Evolutionary conservation across 2,329 filamentous ascomycete species (phyloP).

Genomic region (Tolypocladium tropicale): DNA sequence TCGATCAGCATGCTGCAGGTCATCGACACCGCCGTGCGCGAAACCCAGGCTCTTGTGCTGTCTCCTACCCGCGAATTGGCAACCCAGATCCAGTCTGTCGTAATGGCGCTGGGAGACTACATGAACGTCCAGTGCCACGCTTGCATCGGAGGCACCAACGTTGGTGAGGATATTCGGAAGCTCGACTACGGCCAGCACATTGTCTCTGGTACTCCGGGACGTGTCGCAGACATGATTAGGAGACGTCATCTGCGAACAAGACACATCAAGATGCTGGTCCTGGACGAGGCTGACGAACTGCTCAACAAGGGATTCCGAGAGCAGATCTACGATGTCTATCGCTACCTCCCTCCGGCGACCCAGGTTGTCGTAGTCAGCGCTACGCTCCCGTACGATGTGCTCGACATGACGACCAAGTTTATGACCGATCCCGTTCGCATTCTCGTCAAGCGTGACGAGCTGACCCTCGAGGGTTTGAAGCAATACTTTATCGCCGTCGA

Average conservation of each 20-base stretch:
- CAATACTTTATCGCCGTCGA: slow-evolving; percentile 99
- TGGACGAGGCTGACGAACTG: slow-evolving; percentile 52
- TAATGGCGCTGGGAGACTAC: slow-evolving; percentile 99
- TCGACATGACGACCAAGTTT: slow-evolving; percentile 99
- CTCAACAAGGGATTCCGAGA: slow-evolving; percentile 94
- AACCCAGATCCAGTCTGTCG: slow-evolving; percentile 95
- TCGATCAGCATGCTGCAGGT: slow-evolving; percentile 94
- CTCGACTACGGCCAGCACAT: slow-evolving; percentile 97
- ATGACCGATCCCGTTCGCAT: slow-evolving; percentile 98
- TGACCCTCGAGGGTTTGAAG: slow-evolving; percentile 94
- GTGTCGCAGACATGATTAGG: slow-evolving; percentile 62
- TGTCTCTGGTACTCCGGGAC: slow-evolving; percentile 92
- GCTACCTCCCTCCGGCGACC: slow-evolving; percentile 89
- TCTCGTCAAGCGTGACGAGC: slow-evolving; percentile 94
- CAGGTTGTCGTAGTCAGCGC: slow-evolving; percentile 98
- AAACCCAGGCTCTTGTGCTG: slow-evolving; percentile 89
- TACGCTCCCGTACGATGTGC: slow-evolving; percentile 92
- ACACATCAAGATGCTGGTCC: slow-evolving; percentile 54
- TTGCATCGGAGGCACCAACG: slow-evolving; percentile 95
- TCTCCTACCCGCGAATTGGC: slow-evolving; percentile 94
- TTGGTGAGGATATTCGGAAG: slow-evolving; percentile 95
- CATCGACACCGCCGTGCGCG: slow-evolving; percentile 84
- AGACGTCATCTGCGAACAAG: slow-evolving; percentile 46
- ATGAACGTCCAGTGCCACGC: slow-evolving; percentile 99
- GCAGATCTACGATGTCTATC: slow-evolving; percentile 98